These are phyloP conservation scores for Pontederia crassipes DNA, from an alignment of 176 grass and related monocot genomes.

Conservation along the genomic window DNA sequence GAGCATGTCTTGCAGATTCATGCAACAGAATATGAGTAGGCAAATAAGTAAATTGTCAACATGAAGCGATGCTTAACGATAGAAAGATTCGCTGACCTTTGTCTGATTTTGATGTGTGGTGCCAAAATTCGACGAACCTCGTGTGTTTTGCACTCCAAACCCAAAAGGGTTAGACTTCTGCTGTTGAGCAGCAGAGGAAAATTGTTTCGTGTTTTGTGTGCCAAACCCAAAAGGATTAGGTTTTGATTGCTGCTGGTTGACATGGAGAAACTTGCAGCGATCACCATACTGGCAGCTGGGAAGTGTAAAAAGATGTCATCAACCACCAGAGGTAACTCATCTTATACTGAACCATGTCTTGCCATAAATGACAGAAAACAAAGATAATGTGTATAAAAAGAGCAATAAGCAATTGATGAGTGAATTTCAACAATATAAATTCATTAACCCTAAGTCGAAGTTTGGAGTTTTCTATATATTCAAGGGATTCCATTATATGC, in stretches of 20 bases:
- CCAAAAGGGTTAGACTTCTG: constrained; percentile 71
- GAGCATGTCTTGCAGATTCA: not conserved
- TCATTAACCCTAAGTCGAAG: too few relatives aligned
- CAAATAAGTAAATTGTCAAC: not conserved
- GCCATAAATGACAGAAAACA: too few relatives aligned
- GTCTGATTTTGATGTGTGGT: constrained; percentile 11
- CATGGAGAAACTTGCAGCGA: constrained; percentile 64
- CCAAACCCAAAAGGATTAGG: constrained; percentile 74
- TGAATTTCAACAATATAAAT: too few relatives aligned
- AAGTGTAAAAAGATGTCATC: constrained; percentile 10
- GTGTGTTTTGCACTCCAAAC: constrained; percentile 55
- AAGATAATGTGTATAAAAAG: too few relatives aligned
- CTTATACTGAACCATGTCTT: not conserved
- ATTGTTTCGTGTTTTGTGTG: not conserved
- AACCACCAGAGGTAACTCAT: not conserved
- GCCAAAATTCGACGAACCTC: constrained; percentile 22
- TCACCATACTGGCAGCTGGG: constrained; percentile 73
- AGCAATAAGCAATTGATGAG: too few relatives aligned
- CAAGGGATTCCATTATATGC: too few relatives aligned
- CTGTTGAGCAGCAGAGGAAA: constrained; percentile 24
- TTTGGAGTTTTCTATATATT: too few relatives aligned
- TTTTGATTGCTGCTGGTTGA: constrained; percentile 43
- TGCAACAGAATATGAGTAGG: not conserved
- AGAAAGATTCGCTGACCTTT: constrained; percentile 10
- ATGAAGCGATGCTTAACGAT: not conserved